Conservation (phyloP, 1,284 basidiomycete species). For the Fomitopsis betulina region DNA sequence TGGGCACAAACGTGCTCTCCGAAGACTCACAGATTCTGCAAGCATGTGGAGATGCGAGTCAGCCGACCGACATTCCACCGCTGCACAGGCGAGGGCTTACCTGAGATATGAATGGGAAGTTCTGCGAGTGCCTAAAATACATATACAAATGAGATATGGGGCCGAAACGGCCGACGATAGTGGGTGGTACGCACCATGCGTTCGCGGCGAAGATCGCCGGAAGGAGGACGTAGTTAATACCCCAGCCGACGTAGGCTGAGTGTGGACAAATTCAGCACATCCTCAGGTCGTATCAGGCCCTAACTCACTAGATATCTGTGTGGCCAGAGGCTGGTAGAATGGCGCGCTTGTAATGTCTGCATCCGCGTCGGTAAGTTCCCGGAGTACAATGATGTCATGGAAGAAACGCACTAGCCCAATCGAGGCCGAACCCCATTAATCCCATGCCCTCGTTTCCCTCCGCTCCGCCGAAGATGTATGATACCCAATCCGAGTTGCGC, state of each 20-base stretch:
- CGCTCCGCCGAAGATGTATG: constrained; percentile 46
- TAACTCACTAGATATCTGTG: constrained; percentile 6
- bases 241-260: constrained; percentile 7
- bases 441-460: constrained; percentile 40
- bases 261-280: background rate
- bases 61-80: background rate
- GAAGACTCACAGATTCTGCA: constrained; percentile 2
- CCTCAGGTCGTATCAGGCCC: too few relatives aligned
- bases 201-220: constrained; percentile 7
- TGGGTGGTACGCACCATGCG: background rate
- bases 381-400: background rate
- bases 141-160: background rate
- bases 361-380: background rate
- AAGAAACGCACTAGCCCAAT: constrained; percentile 32
- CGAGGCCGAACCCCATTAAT: constrained; percentile 43
- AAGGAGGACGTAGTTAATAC: constrained; percentile 8
- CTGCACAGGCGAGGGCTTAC: background rate
- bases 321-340: constrained; percentile 8
- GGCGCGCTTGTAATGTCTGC: constrained; percentile 8
- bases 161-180: background rate
- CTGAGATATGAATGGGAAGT: constrained; percentile 11
- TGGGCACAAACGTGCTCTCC: background rate
- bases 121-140: constrained; percentile 7
- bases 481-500: constrained; percentile 11
- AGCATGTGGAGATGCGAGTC: background rate